Base-by-base conservation (phyloP, 108 stramenopile species). In the Pinguiococcus pyrenoidosus region DNA sequence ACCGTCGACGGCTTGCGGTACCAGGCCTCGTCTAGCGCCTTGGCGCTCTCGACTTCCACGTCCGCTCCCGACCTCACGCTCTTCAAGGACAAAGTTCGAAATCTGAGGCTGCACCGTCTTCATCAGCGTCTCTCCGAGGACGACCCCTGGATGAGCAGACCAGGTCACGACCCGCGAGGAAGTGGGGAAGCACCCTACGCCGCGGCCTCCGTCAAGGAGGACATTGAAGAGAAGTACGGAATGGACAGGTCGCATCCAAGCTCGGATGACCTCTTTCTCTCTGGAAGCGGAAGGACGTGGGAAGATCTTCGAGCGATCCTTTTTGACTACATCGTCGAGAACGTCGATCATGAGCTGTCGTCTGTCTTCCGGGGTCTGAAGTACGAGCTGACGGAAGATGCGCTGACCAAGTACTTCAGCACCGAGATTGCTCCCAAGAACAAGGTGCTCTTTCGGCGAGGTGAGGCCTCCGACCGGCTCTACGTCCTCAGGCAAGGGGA, bases 401-500 rank as follows among this genome's bases (percentile, higher is more conserved):
- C 56, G n/a, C 38, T 62, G 2, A 49, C 13, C 2, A 18, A 25
- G 17, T 64, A 54, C 27, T 64, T 64, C 32, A 29, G 49, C 37
- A 18, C 51, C 29, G 58, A 54, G 46, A 14, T 12, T 13, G 25
- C 30, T n/a, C 9, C 24, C 20, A 56, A 27, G n/a, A 4, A 44
- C 13, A 43, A 3, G 3, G 13, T 13, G 2, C 20, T 59, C 2
- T 49, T 49, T 25, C 12, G 8, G 6, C 32, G 24, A 1, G 33
- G n/a, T 9, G 21, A 37, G 8, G 46, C 50, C 9, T 16, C 44
- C 12, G 51, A 57, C 20, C 40, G 56, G 29, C 30, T 69, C 3
- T 61, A 44, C 57, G 60, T 69, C 42, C 62, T 69, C 13, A 29
- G 33, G 27, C 9, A 44, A 4, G 68, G 64, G 1, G 43, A 50